Conservation (phyloP, 768 basidiomycete species). For the Cyclocybe cylindracea region DNA sequence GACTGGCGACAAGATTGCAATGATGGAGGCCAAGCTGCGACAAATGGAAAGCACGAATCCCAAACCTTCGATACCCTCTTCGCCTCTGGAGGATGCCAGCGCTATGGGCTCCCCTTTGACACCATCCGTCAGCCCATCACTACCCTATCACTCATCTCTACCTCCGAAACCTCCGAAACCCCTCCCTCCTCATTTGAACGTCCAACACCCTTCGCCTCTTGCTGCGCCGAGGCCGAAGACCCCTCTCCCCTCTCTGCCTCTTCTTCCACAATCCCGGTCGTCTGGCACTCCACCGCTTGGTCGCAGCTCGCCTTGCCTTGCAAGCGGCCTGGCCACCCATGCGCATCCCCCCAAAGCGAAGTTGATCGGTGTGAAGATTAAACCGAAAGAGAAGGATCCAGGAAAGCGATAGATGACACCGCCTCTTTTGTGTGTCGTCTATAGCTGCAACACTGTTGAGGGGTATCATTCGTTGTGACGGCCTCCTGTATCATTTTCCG, state of each 20-base stretch:
- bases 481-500: no score
- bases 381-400: conserved; percentile 26
- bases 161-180: conserved; percentile 43
- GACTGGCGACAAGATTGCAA: conserved; percentile 87
- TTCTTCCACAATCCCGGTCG: not conserved
- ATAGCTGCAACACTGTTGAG: no score
- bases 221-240: conserved; percentile 16
- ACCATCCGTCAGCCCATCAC: not conserved
- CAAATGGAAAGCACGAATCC: conserved; percentile 60
- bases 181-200: conserved; percentile 11
- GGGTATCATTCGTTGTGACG: no score
- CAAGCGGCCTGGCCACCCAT: no score
- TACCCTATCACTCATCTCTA: conserved; percentile 35
- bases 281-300: not conserved
- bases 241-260: conserved; percentile 13
- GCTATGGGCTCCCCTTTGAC: conserved; percentile 1
- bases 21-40: conserved; percentile 93
- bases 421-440: no score
- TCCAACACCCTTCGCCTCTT: conserved; percentile 4
- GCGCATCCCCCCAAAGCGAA: conserved; percentile 16
- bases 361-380: conserved; percentile 44
- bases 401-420: not conserved
- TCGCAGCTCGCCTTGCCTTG: no score
- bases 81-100: conserved; percentile 1
- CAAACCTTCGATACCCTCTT: conserved; percentile 16